Evolutionary conservation across 1,284 basidiomycete species (phyloP), one percentile per base, ranked within the genome.

Genomic region (Xerocomus amazonicus): DNA sequence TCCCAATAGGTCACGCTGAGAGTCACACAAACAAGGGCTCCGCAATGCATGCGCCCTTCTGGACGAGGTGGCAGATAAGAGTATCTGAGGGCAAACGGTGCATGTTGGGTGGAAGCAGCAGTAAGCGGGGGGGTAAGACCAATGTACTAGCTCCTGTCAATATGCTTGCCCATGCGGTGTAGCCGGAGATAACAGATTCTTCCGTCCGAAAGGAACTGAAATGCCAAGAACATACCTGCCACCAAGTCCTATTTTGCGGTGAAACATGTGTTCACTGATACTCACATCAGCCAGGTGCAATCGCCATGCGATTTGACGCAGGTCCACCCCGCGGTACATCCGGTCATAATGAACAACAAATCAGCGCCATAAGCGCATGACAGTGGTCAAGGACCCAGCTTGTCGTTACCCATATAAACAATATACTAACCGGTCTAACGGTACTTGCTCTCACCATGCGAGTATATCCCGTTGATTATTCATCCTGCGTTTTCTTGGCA

Each of bases 161-260:
- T 12, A 13, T 29, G 16, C 47, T 48, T 48, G 29, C 28, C 41
- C 45, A 53, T 36, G 32, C 26, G 51, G 40, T 7, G n/a, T 12
- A 23, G 26, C n/a, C 40, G 10, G 17, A 43, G 52, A 54, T 48
- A 43, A 37, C 33, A 43, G 19, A 17, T 0, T 14, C 13, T 12
- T 8, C 28, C 17, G 10, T 9, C 28, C 33, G 9, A 9, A 26
- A 23, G 17, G 26, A 16, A 1, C n/a, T 19, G 17, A 9, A 4
- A 4, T 26, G 23, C 29, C 33, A 41, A 32, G 34, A 19, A 19
- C 14, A 8, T 7, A 12, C 16, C n/a, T 37, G 48, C 19, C 31
- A 5, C 13, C 16, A 10, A 36, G 10, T 37, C 9, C 19, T 10
- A 36, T 17, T 36, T 36, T 47, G 33, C 29, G 4, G 23, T 34